Base-by-base conservation (phyloP, 306 rosid species). In the Glycine latifolia region DNA sequence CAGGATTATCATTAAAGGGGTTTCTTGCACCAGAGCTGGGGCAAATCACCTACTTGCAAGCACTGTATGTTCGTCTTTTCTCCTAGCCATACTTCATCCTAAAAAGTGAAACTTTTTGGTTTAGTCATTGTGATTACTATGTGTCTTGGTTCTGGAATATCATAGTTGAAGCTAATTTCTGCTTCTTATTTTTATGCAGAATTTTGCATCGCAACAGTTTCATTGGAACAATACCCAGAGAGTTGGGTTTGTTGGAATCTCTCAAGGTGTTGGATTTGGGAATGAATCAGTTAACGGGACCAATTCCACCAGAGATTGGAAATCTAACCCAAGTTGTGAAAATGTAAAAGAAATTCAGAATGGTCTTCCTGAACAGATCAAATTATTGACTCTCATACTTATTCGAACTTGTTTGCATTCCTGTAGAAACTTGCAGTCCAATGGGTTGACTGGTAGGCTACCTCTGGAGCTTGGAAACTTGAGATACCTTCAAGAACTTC, bases 251-350 rank as follows among this genome's bases (percentile, higher is more conserved):
- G 87, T 90, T 96, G 82, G 90, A 85, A 55, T 68, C 82, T 73
- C 97, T 96, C 75, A 81, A 47, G 85, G 87, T 89, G 85, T 88
- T 96, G 88, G 98, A 94, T 87, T 89, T 96, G 90, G 99, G 99
- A 82, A 73, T 4, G 79, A 96, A 96, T 89, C 94, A 75, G 73
- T 87, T 96, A 75, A 68, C 91, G 0, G 99, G 99, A 69, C 89
- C 91, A 15, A 91, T 96, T 87, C 99, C 99, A 84, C 86, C 88
- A 5, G 97, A 92, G 90, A 73, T 94, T 66, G 99, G 97, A 80
- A 88, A 89, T 83, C 83, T 89, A 83, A 78, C 89, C 53, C 86
- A 72, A 77, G 53, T 82, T 70, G 85, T 83, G 89, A 91, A 78
- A 90, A 89, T 96, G 99, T 96, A 90, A 82, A 31, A 66, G 39